A percentile compares a stretch with the other conserved stretches of the same genome.
Evolutionary conservation across 1,284 basidiomycete species (phyloP).

Genomic region (Fistulina hepatica): DNA sequence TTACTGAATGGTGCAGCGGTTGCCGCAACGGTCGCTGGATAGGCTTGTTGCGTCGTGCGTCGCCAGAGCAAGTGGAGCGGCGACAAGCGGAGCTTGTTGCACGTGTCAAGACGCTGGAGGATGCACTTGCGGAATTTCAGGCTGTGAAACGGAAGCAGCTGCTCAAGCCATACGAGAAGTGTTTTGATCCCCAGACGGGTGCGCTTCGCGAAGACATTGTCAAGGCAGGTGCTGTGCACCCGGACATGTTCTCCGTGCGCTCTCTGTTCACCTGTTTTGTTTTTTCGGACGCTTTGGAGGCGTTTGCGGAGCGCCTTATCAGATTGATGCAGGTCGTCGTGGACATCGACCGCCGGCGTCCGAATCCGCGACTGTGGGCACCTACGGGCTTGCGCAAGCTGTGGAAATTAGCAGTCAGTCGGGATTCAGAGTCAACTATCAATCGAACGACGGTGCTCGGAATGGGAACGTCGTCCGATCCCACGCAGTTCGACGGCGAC

Average conservation of each 20-base stretch:
- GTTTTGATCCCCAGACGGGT: conserved; percentile 28
- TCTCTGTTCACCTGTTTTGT: conserved; percentile 33
- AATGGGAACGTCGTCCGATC: conserved; percentile 26
- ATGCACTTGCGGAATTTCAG: conserved; percentile 23
- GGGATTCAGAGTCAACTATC: too few species aligned
- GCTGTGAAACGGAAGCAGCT: conserved; percentile 23
- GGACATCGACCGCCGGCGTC: conserved; percentile 25
- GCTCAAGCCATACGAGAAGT: conserved; percentile 28
- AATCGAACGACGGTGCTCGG: conserved; percentile 16
- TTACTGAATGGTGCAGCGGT: conserved; percentile 24
- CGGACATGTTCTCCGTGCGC: conserved; percentile 28
- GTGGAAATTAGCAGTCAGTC: too few species aligned
- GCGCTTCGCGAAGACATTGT: conserved; percentile 15
- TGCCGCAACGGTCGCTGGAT: conserved; percentile 27
- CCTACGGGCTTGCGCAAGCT: conserved; percentile 28
- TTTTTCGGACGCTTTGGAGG: conserved; percentile 29
- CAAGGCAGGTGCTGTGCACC: conserved; percentile 10
- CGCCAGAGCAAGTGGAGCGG: conserved; percentile 14
- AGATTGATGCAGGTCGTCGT: conserved; percentile 22
- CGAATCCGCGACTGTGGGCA: conserved; percentile 27
- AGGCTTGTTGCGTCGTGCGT: conserved; percentile 15
- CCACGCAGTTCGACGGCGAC: conserved; percentile 20
- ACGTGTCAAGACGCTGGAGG: conserved; percentile 16
- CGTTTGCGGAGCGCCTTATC: conserved; percentile 26
- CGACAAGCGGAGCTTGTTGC: conserved; percentile 19